A percentile compares a stretch with the other conserved stretches of the same genome.
These are phyloP conservation scores for Leucosporidium yakuticum DNA, from an alignment of 768 basidiomycete species.

Conservation along the genomic window DNA sequence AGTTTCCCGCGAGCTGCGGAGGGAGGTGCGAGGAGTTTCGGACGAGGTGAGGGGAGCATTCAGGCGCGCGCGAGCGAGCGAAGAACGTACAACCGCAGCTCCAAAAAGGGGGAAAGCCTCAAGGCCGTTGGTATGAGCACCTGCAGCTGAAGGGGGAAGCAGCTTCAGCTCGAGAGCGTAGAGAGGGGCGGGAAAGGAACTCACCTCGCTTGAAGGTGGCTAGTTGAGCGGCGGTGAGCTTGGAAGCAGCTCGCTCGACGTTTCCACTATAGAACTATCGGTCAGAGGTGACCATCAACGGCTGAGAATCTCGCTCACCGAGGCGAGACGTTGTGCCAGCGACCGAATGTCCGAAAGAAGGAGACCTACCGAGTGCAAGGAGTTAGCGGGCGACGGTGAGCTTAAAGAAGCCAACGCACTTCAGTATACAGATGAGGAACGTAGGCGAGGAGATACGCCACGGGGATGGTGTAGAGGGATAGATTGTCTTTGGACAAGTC, in stretches of 20 bases:
- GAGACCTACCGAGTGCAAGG: background rate
- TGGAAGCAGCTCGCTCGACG: background rate
- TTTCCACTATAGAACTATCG: background rate
- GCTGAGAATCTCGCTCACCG: background rate
- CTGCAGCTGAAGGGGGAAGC: too few species aligned
- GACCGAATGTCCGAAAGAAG: background rate
- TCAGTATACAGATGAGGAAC: background rate
- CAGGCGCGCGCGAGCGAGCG: too few species aligned
- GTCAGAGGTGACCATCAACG: background rate
- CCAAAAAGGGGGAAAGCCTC: too few species aligned
- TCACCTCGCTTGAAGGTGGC: too few species aligned
- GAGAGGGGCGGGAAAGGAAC: too few species aligned
- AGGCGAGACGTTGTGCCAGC: background rate
- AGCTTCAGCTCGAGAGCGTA: too few species aligned
- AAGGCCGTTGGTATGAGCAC: too few species aligned
- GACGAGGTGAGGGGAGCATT: too few species aligned
- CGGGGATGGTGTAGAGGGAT: background rate
- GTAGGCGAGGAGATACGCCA: background rate
- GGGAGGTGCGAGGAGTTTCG: too few species aligned
- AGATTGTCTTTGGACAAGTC: background rate
- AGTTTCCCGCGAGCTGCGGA: too few species aligned
- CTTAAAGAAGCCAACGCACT: background rate
- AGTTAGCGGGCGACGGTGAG: background rate
- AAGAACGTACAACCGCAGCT: too few species aligned
- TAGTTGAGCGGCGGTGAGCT: too few species aligned